Evolutionary conservation across 495 filamentous ascomycete species (phyloP).

Genomic region (Talaromyces nanjingensis): DNA sequence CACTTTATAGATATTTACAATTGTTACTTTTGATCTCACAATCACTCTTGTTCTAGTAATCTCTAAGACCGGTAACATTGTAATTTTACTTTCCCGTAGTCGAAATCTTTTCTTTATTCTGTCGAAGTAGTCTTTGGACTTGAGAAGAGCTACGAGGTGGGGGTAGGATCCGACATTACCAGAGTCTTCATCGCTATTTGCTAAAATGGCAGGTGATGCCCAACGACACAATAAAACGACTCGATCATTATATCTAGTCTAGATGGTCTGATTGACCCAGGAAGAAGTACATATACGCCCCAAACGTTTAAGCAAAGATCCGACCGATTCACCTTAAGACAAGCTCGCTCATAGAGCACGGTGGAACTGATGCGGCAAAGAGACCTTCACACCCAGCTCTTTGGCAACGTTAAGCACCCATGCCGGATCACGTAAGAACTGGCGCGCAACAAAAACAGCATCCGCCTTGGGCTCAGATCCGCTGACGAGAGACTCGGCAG

Average conservation of each 20-base stretch:
- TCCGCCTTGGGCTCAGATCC: slow-evolving; percentile 47
- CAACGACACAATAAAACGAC: neutral
- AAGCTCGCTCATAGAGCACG: slow-evolving; percentile 10
- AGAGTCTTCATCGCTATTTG: neutral
- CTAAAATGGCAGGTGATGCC: neutral
- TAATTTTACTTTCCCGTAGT: too few species aligned
- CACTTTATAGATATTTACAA: neutral
- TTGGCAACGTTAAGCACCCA: slow-evolving; percentile 56
- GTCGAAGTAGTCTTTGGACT: too few species aligned
- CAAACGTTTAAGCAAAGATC: neutral
- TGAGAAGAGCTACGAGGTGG: too few species aligned
- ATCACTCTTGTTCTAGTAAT: neutral
- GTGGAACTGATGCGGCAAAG: slow-evolving; percentile 47
- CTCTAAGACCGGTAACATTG: neutral
- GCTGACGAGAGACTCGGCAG: slow-evolving; percentile 27
- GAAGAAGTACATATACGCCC: neutral
- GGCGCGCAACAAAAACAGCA: slow-evolving; percentile 54
- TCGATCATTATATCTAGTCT: neutral
- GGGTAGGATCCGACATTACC: neutral
- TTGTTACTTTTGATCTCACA: neutral
- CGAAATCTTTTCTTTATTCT: too few species aligned
- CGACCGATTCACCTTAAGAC: neutral
- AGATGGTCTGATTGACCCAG: neutral
- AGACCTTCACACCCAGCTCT: slow-evolving; percentile 50
- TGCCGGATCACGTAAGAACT: slow-evolving; percentile 61